Base-by-base conservation (phyloP, 2,329 filamentous ascomycete genomes). In the Clonostachys rhizophaga region DNA sequence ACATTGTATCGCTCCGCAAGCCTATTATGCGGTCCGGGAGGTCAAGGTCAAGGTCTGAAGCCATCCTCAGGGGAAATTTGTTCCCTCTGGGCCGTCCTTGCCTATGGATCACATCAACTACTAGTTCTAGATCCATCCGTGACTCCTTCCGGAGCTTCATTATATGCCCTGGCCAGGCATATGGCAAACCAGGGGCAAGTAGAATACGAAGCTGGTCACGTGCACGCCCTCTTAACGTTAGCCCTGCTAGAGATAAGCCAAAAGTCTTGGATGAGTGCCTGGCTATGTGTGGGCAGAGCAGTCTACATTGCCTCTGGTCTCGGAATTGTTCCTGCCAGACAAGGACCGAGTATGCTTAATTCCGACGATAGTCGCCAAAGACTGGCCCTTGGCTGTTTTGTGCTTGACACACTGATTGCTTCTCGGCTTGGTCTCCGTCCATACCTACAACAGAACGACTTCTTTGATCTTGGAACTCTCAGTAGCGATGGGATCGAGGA, bases 51-150 rank as follows among this genome's bases (percentile, higher is more conserved):
- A 16, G 7, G 41, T 11, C 20, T 20, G 16, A 30, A 7, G n/a
- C 17, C 43, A 3, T 37, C 40, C 2, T 36, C 5, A 18, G 37
- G 48, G 2, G 48, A 50, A 16, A 17, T 45, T 3, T 18, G 37
- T n/a, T 41, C 44, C 7, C 4, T 50, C 6, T 47, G 45, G 50
- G 45, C 48, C 11, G 41, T 50, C 6, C n/a, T 52, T n/a, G 43
- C 48, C 16, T 50, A 48, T 37, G 42, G 45, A 17, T 40, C 30
- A 5, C 39, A 34, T n/a, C 42, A 14, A 20, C 17, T 4, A 4
- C 13, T 5, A 24, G 47, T 34, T 8, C n/a, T 30, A 3, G 24
- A 30, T 30, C 24, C 24, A 30, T 30, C 24, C 24, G 9, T 10
- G 24, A 30, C 24, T 30, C 24, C 24, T 6, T 30, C 24, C 8